These are phyloP conservation scores for Albizia julibrissin DNA, from an alignment of 306 rosid genomes.

Conservation along the genomic window DNA sequence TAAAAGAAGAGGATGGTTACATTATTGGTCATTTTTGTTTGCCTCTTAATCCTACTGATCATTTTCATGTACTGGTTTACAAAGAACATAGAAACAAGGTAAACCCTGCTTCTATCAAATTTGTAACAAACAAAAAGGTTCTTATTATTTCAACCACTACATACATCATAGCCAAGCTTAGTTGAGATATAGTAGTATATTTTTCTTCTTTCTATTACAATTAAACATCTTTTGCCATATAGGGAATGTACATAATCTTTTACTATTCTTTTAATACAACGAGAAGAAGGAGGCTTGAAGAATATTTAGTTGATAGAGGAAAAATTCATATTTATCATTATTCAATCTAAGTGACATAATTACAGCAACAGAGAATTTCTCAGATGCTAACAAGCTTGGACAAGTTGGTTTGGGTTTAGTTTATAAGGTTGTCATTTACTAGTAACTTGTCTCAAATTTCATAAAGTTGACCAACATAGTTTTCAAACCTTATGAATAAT, in stretches of 20 bases:
- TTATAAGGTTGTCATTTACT: background rate
- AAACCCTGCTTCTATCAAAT: background rate
- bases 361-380: constrained; percentile 51
- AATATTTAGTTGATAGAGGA: constrained; percentile 17
- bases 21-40: background rate
- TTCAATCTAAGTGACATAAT: constrained; percentile 40
- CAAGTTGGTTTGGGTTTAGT: background rate
- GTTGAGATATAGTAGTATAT: too few species aligned
- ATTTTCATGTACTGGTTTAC: constrained; percentile 15
- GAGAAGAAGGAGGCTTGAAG: background rate
- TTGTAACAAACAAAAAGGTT: too few species aligned
- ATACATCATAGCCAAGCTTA: background rate
- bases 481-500: background rate
- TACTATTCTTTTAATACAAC: constrained; percentile 2
- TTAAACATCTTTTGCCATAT: too few species aligned
- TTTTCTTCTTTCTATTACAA: too few species aligned
- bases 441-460: background rate
- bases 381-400: background rate
- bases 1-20: constrained; percentile 37
- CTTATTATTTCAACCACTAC: background rate
- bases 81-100: background rate
- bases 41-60: constrained; percentile 11
- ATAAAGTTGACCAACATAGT: background rate
- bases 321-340: constrained; percentile 42
- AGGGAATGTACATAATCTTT: background rate